Percentiles rank a stretch among this genome's conserved stretches.
phyloP scores from a whole-genome alignment of 2,329 filamentous ascomycete species.

The Aspergillus sp. region DNA sequence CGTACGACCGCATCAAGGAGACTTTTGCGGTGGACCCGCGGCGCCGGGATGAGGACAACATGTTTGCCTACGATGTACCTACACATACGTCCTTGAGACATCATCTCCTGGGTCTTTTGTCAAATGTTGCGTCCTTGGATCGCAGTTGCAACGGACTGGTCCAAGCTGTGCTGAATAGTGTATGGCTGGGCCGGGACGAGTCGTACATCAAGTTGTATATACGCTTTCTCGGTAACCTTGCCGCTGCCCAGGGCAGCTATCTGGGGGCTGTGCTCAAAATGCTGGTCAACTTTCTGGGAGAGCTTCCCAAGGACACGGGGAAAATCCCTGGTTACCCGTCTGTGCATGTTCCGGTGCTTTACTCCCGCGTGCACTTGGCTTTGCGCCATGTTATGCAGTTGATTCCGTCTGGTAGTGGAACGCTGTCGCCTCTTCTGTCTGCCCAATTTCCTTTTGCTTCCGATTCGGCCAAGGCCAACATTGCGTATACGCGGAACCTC shows the following conservation, averaged over 20 bases:
- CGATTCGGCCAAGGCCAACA: conserved; percentile 75
- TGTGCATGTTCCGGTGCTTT: conserved; percentile 66
- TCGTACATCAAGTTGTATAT: conserved; percentile 59
- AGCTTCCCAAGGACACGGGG: conserved; percentile 56
- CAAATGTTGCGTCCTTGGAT: conserved; percentile 58
- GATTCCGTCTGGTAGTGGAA: conserved; percentile 74
- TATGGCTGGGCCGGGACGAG: conserved; percentile 64
- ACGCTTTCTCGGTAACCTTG: conserved; percentile 62
- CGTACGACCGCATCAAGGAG: conserved; percentile 58
- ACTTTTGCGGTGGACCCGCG: conserved; percentile 54
- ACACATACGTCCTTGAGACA: conserved; percentile 56
- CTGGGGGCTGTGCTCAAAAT: conserved; percentile 73
- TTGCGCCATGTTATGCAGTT: conserved; percentile 76
- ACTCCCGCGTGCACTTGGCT: conserved; percentile 72
- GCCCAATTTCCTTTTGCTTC: conserved; percentile 74
- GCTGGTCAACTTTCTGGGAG: conserved; percentile 76
- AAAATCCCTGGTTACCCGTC: conserved; percentile 56
- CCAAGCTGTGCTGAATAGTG: conserved; percentile 58
- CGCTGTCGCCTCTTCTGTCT: conserved; percentile 67
- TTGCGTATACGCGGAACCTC: conserved; percentile 85
- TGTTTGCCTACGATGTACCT: conserved; percentile 48
- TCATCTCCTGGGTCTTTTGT: conserved; percentile 60
- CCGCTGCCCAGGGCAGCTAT: conserved; percentile 80
- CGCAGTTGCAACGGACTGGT: conserved; percentile 61
- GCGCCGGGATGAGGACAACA: conserved; percentile 35